phyloP scores from a whole-genome alignment of 768 basidiomycete genomes.

The Coprinopsis cinerea region DNA sequence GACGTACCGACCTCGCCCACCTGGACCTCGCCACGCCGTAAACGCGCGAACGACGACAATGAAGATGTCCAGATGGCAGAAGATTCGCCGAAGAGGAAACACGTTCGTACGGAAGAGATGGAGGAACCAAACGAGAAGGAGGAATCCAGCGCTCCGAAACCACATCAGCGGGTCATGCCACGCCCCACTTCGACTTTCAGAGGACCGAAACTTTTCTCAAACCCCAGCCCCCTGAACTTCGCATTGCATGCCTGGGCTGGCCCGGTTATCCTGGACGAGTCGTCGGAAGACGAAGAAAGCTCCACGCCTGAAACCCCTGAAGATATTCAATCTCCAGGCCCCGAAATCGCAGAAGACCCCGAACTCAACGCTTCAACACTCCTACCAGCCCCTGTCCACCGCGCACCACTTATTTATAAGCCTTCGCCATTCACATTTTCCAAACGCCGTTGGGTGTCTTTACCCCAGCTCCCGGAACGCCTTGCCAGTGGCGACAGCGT shows the following conservation, averaged over 20 bases:
- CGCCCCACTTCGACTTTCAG: conserved; percentile 35
- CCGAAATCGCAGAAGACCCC: conserved; percentile 17
- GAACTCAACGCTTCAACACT: conserved; percentile 8
- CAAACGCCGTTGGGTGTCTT: conserved; percentile 48
- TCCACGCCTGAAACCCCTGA: conserved; percentile 55
- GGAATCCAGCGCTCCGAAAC: conserved; percentile 15
- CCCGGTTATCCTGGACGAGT: conserved; percentile 35
- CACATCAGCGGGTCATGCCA: conserved; percentile 34
- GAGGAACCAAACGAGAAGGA: conserved; percentile 16
- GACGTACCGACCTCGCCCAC: conserved; percentile 14
- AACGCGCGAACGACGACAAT: conserved; percentile 23
- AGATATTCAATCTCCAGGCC: conserved; percentile 40
- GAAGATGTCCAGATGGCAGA: conserved; percentile 28
- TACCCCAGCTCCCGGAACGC: conserved; percentile 2
- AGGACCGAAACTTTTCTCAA: conserved; percentile 45
- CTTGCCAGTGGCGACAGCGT: not conserved
- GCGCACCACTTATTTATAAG: conserved; percentile 46
- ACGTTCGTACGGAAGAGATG: not conserved
- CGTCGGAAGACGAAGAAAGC: conserved; percentile 44
- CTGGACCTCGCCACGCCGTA: conserved; percentile 21
- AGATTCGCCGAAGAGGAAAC: conserved; percentile 29
- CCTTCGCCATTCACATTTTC: conserved; percentile 63
- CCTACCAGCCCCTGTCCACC: conserved; percentile 20
- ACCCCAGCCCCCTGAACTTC: conserved; percentile 57
- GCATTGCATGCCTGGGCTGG: conserved; percentile 54